These are phyloP conservation scores for Tubosaeta sp. DNA, from an alignment of 768 basidiomycete genomes.

Conservation along the genomic window DNA sequence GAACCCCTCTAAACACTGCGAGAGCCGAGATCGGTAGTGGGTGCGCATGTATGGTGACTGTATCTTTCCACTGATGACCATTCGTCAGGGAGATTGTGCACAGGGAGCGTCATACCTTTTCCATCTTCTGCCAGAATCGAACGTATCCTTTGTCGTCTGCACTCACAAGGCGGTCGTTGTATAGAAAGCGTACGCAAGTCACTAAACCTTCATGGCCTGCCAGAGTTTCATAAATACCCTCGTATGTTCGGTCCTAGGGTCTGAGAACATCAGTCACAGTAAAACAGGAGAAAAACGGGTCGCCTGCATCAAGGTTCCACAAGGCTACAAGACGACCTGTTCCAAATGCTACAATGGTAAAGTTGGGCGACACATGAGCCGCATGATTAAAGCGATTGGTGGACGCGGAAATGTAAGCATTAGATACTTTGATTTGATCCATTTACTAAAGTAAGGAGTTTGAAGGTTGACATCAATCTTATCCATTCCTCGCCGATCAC, in stretches of 20 bases:
- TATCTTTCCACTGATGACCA: slow-evolving; percentile 52
- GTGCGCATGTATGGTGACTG: slow-evolving; percentile 54
- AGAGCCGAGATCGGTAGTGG: slow-evolving; percentile 65
- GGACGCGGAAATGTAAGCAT: slow-evolving; percentile 44
- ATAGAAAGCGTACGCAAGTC: slow-evolving; percentile 71
- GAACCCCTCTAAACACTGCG: slow-evolving; percentile 40
- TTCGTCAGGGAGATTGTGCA: slow-evolving; percentile 11
- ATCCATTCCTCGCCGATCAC: slow-evolving; percentile 4
- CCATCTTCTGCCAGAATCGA: slow-evolving; percentile 52
- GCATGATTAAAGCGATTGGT: slow-evolving; percentile 43
- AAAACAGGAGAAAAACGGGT: neutral
- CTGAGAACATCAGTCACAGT: slow-evolving; percentile 2
- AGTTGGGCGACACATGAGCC: slow-evolving; percentile 32
- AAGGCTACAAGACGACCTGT: slow-evolving; percentile 52
- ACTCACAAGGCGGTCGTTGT: slow-evolving; percentile 50
- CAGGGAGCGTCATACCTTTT: slow-evolving; percentile 15
- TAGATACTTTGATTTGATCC: slow-evolving; percentile 12
- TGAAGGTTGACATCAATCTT: slow-evolving; percentile 7
- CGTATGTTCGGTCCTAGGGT: slow-evolving; percentile 43
- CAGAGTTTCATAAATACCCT: slow-evolving; percentile 64
- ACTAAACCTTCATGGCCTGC: slow-evolving; percentile 71
- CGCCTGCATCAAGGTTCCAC: slow-evolving; percentile 52
- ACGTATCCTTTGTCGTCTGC: slow-evolving; percentile 75
- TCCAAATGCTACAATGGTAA: slow-evolving; percentile 50
- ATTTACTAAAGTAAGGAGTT: slow-evolving; percentile 1